phyloP scores from a whole-genome alignment of 1,139 yeast species.

The Saccharomyces pastorianus region DNA sequence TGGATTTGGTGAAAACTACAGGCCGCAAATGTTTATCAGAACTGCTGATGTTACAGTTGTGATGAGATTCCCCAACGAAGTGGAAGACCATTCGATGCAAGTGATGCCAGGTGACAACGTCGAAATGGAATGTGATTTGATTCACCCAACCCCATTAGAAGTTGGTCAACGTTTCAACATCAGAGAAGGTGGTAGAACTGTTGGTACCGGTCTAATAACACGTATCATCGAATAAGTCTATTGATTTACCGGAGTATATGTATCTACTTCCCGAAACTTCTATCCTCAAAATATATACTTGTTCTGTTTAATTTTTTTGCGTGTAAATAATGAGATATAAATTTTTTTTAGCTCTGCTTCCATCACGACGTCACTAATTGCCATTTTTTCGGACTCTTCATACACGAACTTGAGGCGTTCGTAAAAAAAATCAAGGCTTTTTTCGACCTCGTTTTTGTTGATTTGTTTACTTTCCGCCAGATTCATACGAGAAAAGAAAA shows the following conservation, averaged over 20 bases:
- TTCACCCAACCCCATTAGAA: constrained; percentile 90
- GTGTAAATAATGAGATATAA: constrained; percentile 1
- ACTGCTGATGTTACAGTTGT: constrained; percentile 94
- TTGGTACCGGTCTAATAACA: constrained; percentile 96
- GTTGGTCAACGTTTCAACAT: constrained; percentile 96
- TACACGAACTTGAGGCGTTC: no score
- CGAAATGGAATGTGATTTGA: constrained; percentile 89
- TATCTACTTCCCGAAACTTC: background rate
- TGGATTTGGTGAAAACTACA: constrained; percentile 92
- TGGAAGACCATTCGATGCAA: constrained; percentile 77
- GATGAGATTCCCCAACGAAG: constrained; percentile 85
- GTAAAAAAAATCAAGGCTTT: background rate
- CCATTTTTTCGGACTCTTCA: no score
- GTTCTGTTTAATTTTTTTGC: background rate
- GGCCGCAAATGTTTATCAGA: constrained; percentile 95
- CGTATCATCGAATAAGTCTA: constrained; percentile 64
- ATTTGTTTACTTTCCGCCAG: background rate
- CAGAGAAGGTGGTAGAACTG: constrained; percentile 99
- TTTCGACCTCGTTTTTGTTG: background rate
- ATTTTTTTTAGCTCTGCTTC: background rate
- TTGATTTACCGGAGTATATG: background rate
- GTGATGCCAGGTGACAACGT: constrained; percentile 98
- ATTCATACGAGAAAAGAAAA: background rate
- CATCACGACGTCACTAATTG: no score
- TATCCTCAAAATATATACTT: background rate